Conservation (phyloP, 345 rosid species). For the Anastatica hierochuntica region DNA sequence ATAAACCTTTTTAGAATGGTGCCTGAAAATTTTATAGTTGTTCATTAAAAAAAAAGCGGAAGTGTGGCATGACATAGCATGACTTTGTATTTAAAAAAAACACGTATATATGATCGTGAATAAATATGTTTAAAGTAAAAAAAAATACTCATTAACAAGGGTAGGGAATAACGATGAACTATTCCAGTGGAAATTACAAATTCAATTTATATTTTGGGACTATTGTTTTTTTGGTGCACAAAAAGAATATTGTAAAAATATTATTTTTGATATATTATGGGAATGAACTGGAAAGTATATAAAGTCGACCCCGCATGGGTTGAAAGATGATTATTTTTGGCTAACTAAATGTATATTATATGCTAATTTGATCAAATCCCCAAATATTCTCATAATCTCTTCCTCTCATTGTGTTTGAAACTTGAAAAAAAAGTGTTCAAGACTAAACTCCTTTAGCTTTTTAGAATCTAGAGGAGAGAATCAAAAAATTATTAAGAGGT, state of each 20-base stretch:
- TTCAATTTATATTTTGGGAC: too few relatives aligned
- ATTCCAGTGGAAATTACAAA: too few relatives aligned
- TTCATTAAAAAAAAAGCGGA: too few relatives aligned
- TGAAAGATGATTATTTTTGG: constrained; percentile 23
- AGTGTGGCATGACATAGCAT: too few relatives aligned
- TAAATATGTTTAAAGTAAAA: too few relatives aligned
- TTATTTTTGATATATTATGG: neutral
- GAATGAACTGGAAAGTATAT: constrained; percentile 28
- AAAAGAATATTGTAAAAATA: neutral
- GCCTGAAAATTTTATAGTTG: too few relatives aligned
- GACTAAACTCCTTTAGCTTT: constrained; percentile 16
- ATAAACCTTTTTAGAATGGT: too few relatives aligned
- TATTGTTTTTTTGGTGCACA: neutral
- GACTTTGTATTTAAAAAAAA: too few relatives aligned
- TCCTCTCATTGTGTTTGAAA: constrained; percentile 19
- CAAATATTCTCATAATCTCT: constrained; percentile 20
- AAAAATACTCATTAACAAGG: too few relatives aligned
- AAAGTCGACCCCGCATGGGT: constrained; percentile 23
- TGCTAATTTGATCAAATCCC: constrained; percentile 26
- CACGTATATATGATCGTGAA: too few relatives aligned
- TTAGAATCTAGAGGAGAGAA: constrained; percentile 19
- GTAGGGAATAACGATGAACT: too few relatives aligned
- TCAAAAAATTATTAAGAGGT: neutral
- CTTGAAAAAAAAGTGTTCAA: constrained; percentile 18
- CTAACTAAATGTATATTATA: neutral